These are phyloP conservation scores for Beauveria varroae DNA, from an alignment of 2,329 filamentous ascomycete genomes.

Conservation along the genomic window DNA sequence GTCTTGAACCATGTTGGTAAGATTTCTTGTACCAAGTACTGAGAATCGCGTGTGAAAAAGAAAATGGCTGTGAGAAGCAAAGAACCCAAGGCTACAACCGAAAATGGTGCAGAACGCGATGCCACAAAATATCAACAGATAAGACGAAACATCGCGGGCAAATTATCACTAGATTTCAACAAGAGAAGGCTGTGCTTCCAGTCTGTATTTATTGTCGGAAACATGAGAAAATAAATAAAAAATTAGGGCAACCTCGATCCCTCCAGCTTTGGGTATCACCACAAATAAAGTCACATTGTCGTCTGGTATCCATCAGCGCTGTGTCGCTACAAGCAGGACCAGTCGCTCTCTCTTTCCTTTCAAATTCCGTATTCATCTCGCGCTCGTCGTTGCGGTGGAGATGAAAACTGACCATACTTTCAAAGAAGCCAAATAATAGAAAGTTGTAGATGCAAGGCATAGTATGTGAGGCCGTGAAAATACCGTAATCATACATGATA, in stretches of 20 bases:
- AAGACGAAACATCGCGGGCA: no score
- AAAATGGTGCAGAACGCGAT: background rate
- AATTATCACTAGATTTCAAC: no score
- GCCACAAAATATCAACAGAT: background rate
- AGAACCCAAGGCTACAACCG: background rate
- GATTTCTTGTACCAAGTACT: background rate
- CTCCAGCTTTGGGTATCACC: conserved; percentile 6
- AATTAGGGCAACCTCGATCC: background rate
- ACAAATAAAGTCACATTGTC: conserved; percentile 1
- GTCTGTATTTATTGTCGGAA: background rate
- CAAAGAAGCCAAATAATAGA: background rate
- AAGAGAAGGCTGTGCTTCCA: background rate
- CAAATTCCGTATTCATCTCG: background rate
- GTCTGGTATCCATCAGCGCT: background rate
- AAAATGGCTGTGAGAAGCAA: background rate
- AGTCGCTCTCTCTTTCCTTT: background rate
- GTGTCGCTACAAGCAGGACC: background rate
- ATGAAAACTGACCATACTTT: background rate
- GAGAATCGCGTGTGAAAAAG: background rate
- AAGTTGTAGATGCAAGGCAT: background rate
- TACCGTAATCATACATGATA: conserved; percentile 11
- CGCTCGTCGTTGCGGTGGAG: background rate
- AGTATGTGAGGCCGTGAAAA: conserved; percentile 10
- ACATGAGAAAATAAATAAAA: background rate
- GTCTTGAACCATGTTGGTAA: background rate